phyloP scores from a whole-genome alignment of 2,329 filamentous ascomycete genomes.

The Allantophomopsis cytisporea region DNA sequence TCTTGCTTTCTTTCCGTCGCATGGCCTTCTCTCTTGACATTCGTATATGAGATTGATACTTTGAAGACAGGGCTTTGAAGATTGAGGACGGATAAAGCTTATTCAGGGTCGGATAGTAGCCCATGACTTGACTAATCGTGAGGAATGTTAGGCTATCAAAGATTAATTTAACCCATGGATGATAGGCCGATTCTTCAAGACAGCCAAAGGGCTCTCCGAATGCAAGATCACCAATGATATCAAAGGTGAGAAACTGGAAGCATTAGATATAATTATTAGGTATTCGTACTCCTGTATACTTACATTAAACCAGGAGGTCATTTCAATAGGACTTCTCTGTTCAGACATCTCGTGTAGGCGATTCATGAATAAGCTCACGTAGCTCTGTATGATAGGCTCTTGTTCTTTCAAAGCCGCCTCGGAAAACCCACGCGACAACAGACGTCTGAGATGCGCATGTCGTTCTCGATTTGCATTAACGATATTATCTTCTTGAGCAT shows the following conservation, averaged over 20 bases:
- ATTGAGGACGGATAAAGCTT: background rate
- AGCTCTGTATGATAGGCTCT: constrained; percentile 16
- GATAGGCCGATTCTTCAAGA: constrained; percentile 13
- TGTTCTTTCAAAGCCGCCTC: constrained; percentile 14
- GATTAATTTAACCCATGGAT: constrained; percentile 15
- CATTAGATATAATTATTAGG: constrained; percentile 13
- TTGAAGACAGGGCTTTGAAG: background rate
- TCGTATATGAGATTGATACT: background rate
- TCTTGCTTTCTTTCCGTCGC: background rate
- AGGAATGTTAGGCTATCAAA: background rate
- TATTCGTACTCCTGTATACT: constrained; percentile 2
- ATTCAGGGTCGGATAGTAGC: background rate
- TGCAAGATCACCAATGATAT: constrained; percentile 27
- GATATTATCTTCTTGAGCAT: background rate
- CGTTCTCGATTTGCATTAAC: constrained; percentile 4
- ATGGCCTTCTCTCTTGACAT: background rate
- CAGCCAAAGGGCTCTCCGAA: constrained; percentile 26
- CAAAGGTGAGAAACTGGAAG: constrained; percentile 22
- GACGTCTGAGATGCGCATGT: constrained; percentile 13
- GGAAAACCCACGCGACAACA: constrained; percentile 18
- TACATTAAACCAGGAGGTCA: constrained; percentile 6
- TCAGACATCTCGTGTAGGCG: background rate
- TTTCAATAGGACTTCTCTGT: background rate
- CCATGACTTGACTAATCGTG: background rate
- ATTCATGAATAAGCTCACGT: constrained; percentile 5